A percentile compares a stretch with the other conserved stretches of the same genome.
phyloP scores from a whole-genome alignment of 2,329 filamentous ascomycete species.

The Boeremia exigua region DNA sequence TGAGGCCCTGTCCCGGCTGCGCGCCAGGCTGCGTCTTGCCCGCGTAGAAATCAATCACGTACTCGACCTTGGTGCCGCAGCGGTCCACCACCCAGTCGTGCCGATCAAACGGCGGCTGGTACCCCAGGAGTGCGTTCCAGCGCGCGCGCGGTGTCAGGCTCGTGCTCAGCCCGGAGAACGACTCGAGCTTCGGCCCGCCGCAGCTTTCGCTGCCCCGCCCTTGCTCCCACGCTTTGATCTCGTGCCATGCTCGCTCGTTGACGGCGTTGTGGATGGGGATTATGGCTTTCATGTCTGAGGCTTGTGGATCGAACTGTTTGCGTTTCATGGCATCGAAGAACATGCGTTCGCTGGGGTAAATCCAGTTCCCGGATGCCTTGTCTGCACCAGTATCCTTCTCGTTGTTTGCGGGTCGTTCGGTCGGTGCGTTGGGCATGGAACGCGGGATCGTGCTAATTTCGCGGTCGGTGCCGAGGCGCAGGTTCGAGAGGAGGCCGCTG shows the following conservation, averaged over 20 bases:
- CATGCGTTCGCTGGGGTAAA: constrained; percentile 95
- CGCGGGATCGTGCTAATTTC: constrained; percentile 50
- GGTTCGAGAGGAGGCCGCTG: constrained; percentile 34
- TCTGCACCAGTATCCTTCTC: constrained; percentile 74
- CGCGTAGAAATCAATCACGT: constrained; percentile 97
- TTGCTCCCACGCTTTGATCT: constrained; percentile 89
- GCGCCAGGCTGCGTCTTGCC: constrained; percentile 62
- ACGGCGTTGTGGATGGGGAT: constrained; percentile 98
- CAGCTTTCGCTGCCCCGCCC: constrained; percentile 67
- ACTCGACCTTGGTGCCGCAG: constrained; percentile 84
- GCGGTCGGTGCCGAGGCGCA: constrained; percentile 52
- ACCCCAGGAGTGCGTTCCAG: constrained; percentile 84
- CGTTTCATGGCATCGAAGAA: constrained; percentile 97
- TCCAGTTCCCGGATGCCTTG: constrained; percentile 81
- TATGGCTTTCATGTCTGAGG: constrained; percentile 84
- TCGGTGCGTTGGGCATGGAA: constrained; percentile 32
- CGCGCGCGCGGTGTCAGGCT: constrained; percentile 81
- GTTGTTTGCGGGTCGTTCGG: constrained; percentile 67
- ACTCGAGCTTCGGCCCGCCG: constrained; percentile 80
- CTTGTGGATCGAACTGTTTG: constrained; percentile 77
- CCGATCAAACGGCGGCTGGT: constrained; percentile 88
- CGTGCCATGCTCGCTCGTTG: constrained; percentile 93
- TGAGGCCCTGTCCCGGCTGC: constrained; percentile 55
- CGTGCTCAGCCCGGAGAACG: constrained; percentile 73
- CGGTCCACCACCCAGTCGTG: constrained; percentile 98